A percentile compares a stretch with the other conserved stretches of the same genome.
Conservation (phyloP, 345 rosid species). For the Ailanthus altissimus region DNA sequence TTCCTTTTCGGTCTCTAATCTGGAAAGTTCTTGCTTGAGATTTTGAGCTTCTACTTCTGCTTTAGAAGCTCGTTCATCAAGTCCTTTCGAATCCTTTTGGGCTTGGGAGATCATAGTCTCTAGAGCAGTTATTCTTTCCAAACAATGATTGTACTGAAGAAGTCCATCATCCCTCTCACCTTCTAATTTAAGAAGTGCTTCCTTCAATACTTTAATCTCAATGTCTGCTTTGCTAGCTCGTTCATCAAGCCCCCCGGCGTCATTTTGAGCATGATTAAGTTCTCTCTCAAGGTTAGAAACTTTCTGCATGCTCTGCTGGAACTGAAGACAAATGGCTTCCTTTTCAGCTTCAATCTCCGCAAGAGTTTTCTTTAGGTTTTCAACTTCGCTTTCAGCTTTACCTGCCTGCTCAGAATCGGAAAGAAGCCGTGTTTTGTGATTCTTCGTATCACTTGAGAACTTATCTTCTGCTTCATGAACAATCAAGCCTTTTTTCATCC, state of each 20-base stretch:
- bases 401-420: slow-evolving; percentile 41
- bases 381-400: slow-evolving; percentile 61
- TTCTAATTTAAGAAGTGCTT: slow-evolving; percentile 60
- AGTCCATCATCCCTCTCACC: slow-evolving; percentile 72
- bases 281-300: slow-evolving; percentile 65
- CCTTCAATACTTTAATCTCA: slow-evolving; percentile 69
- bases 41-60: slow-evolving; percentile 65
- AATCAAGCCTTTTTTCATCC: slow-evolving; percentile 23
- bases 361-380: slow-evolving; percentile 56
- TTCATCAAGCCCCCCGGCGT: slow-evolving; percentile 60
- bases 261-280: slow-evolving; percentile 58
- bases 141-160: slow-evolving; percentile 62
- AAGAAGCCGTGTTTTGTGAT: slow-evolving; percentile 37
- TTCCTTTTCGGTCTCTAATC: slow-evolving; percentile 66
- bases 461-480: slow-evolving; percentile 37
- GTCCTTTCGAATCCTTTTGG: slow-evolving; percentile 50
- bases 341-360: slow-evolving; percentile 75
- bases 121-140: slow-evolving; percentile 60
- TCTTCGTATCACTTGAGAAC: slow-evolving; percentile 39
- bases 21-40: slow-evolving; percentile 56
- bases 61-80: slow-evolving; percentile 48
- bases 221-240: slow-evolving; percentile 79
- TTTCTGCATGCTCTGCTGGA: slow-evolving; percentile 63
- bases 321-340: slow-evolving; percentile 60
- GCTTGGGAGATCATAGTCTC: slow-evolving; percentile 49